Percentiles rank a stretch among this genome's conserved stretches.
Evolutionary conservation across 2,329 filamentous ascomycete genomes (phyloP).

Genomic region (Juglanconis sp.): DNA sequence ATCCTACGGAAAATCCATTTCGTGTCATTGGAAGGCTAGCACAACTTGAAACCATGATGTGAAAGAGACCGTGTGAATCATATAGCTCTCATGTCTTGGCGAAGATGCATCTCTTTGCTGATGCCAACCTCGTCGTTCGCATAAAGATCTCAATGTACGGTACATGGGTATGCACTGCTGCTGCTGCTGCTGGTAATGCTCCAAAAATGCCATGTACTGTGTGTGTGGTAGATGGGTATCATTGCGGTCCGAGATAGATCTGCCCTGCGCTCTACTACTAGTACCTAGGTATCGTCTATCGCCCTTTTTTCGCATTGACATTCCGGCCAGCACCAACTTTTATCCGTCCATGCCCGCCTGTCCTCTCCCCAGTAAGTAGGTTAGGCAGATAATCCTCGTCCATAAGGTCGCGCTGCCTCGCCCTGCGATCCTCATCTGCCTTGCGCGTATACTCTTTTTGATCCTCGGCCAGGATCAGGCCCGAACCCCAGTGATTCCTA

Average conservation of each 20-base stretch:
- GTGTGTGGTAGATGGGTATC: too few species aligned
- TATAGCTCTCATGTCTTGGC: neutral
- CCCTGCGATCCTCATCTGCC: conserved; percentile 60
- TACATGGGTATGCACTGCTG: too few species aligned
- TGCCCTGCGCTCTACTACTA: neutral
- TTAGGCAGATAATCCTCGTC: conserved; percentile 88
- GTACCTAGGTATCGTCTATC: conserved; percentile 27
- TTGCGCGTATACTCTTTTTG: conserved; percentile 85
- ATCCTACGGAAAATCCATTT: neutral
- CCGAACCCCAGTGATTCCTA: conserved; percentile 80
- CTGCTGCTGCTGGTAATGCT: too few species aligned
- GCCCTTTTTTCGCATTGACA: conserved; percentile 74
- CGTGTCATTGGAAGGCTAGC: neutral
- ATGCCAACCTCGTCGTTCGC: too few species aligned
- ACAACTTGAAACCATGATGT: neutral
- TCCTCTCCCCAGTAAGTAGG: conserved; percentile 77
- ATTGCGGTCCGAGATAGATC: too few species aligned
- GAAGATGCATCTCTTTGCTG: neutral
- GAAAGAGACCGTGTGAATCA: neutral
- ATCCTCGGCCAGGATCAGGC: conserved; percentile 85
- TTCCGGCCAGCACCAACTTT: conserved; percentile 82
- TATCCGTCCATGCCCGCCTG: conserved; percentile 61
- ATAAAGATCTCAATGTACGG: too few species aligned
- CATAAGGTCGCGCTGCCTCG: conserved; percentile 79
- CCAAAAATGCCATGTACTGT: too few species aligned